These are phyloP conservation scores for Yamadazyma oceani DNA, from an alignment of 1,139 yeast species.

Conservation along the genomic window DNA sequence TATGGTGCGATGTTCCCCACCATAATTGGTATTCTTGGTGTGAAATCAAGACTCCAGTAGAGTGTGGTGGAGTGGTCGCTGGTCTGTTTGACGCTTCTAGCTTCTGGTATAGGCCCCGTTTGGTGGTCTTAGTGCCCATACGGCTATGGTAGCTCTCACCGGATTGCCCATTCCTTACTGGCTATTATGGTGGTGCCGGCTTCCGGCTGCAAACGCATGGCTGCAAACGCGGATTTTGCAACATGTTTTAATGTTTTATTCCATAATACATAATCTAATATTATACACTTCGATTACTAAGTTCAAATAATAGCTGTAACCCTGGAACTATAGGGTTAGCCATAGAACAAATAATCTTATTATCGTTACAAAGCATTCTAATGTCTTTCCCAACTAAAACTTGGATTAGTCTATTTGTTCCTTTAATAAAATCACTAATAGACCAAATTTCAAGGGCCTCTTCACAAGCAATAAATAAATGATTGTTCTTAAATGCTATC, in stretches of 20 bases:
- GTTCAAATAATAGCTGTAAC: conserved; percentile 53
- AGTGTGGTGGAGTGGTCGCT: too few species aligned
- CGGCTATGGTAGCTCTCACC: too few species aligned
- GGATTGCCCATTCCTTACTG: too few species aligned
- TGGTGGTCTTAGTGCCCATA: too few species aligned
- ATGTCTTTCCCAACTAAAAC: conserved; percentile 73
- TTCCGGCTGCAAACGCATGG: background rate
- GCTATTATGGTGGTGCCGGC: too few species aligned
- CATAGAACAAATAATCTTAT: conserved; percentile 51
- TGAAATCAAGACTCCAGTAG: too few species aligned
- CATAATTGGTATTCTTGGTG: background rate
- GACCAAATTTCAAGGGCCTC: conserved; percentile 73
- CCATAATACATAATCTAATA: background rate
- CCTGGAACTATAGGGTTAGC: conserved; percentile 73
- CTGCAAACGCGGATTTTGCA: too few species aligned
- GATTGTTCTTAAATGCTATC: conserved; percentile 57
- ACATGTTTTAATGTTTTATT: too few species aligned
- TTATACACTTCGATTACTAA: conserved; percentile 1
- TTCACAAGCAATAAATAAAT: conserved; percentile 61
- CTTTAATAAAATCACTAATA: conserved; percentile 51
- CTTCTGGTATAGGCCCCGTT: too few species aligned
- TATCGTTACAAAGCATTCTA: conserved; percentile 41
- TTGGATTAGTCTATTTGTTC: conserved; percentile 60
- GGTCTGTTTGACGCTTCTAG: too few species aligned
- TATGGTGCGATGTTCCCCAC: background rate